Base-by-base conservation (phyloP, 2,329 filamentous ascomycete genomes). In the Dryadomyces quercus-mongolicae region DNA sequence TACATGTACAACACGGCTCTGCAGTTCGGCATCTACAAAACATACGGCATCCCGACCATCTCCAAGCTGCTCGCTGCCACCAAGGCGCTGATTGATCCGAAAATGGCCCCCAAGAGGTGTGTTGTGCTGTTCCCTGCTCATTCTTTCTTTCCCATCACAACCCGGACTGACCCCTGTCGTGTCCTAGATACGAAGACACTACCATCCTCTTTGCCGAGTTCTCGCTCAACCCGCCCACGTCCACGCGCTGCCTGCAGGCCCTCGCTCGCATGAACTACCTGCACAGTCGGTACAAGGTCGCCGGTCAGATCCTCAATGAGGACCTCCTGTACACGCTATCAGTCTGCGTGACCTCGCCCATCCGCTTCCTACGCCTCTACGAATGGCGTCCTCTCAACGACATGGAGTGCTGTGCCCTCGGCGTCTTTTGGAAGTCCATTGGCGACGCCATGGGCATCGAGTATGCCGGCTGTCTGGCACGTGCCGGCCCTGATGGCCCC, bases 301-400 rank as follows among this genome's bases (percentile, higher is more conserved):
- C 63, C n/a, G 68, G 68, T 42, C 59, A 62, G 48, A 71, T 71
- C 59, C 59, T 61, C 44, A 70, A 71, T 56, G 62, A 58, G 10
- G 67, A 70, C 60, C 57, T 71, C 22, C 62, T 70, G 38, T 71
- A 70, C 63, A 69, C 67, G 44, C 63, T 71, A 4, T 70, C 70
- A 47, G 72, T 88, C 0, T 88, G 88, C 63, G 75, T 85, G 18
- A 70, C 76, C 1, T 82, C 89, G 63, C 84, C 86, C 0, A 66
- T 78, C 34, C 71, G 75, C 15, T 89, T 85, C 72, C 75, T 86
- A 36, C 65, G 73, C 5, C 69, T 69, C 6, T 86, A 81, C 61
- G 88, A 92, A 64, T 92, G 86, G 86, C 77, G 87, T 2, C 43
- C 69, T 5, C 65, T 88, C 21, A 84, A 76, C 16, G 78, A 84